These are phyloP conservation scores for Salix dunnii DNA, from an alignment of 345 rosid species.

Conservation along the genomic window DNA sequence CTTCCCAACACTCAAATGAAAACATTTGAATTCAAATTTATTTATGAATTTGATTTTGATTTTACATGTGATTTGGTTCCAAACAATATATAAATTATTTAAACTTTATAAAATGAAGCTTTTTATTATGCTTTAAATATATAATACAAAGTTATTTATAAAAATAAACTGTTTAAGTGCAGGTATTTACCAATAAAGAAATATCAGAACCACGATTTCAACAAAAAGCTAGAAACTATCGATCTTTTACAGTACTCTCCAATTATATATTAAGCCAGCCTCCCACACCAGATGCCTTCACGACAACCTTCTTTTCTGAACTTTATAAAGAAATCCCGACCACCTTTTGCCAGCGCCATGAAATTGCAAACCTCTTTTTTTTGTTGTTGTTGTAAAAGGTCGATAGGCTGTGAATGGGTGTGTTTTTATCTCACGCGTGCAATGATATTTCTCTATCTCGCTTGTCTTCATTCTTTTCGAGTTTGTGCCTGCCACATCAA, in stretches of 20 bases:
- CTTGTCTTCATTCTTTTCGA: not conserved
- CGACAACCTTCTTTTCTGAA: not conserved
- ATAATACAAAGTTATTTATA: too few relatives aligned
- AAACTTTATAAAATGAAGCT: not conserved
- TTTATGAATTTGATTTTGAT: too few relatives aligned
- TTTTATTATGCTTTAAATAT: not conserved
- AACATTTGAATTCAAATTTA: too few relatives aligned
- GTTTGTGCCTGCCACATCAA: not conserved
- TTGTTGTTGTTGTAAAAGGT: too few relatives aligned
- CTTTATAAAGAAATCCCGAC: not conserved
- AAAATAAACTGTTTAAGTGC: too few relatives aligned
- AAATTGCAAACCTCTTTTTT: too few relatives aligned
- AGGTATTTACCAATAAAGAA: too few relatives aligned
- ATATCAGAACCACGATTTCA: too few relatives aligned
- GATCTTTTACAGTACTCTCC: not conserved
- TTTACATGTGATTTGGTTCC: too few relatives aligned
- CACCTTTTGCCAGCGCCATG: not conserved
- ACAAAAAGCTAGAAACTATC: too few relatives aligned
- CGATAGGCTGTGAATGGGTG: not conserved
- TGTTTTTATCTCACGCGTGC: not conserved
- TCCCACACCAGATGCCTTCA: not conserved
- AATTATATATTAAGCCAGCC: not conserved
- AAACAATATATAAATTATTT: too few relatives aligned
- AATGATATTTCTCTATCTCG: not conserved
- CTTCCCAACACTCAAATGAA: too few relatives aligned